Evolutionary conservation across 495 filamentous ascomycete species (phyloP).

Genomic region (Aspergillus panamensis): DNA sequence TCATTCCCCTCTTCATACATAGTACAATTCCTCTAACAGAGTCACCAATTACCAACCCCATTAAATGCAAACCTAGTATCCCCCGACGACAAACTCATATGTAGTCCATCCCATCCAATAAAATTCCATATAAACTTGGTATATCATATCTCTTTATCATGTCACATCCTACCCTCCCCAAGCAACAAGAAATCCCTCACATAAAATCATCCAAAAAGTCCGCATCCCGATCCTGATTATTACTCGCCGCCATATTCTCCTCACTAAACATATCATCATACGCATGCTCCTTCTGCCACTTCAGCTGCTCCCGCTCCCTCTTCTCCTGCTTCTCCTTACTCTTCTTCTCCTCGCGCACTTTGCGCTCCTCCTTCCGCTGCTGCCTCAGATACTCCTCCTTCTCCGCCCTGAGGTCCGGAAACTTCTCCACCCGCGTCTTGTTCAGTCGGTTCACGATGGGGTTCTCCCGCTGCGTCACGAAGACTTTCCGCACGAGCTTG

Average conservation of each 20-base stretch:
- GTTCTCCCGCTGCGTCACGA: conserved; percentile 76
- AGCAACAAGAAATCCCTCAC: conserved; percentile 27
- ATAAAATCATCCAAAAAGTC: conserved; percentile 54
- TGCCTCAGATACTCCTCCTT: conserved; percentile 70
- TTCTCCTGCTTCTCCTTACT: conserved; percentile 75
- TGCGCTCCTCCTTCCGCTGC: conserved; percentile 66
- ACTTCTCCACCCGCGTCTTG: conserved; percentile 87
- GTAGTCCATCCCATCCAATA: no score
- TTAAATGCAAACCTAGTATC: no score
- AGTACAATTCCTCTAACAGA: no score
- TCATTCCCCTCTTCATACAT: no score
- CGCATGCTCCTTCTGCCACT: conserved; percentile 90
- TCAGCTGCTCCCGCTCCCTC: conserved; percentile 79
- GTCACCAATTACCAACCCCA: no score
- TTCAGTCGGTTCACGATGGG: conserved; percentile 91
- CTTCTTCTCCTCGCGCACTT: conserved; percentile 63
- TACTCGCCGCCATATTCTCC: conserved; percentile 44
- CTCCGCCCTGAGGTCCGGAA: conserved; percentile 74
- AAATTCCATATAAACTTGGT: no score
- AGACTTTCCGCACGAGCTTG: conserved; percentile 75
- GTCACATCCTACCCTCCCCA: no score
- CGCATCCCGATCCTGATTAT: conserved; percentile 49
- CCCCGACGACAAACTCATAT: no score
- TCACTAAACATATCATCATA: conserved; percentile 71
- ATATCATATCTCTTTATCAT: no score